Conservation (phyloP, 2,329 filamentous ascomycete species). For the Penicillium corylophilum region DNA sequence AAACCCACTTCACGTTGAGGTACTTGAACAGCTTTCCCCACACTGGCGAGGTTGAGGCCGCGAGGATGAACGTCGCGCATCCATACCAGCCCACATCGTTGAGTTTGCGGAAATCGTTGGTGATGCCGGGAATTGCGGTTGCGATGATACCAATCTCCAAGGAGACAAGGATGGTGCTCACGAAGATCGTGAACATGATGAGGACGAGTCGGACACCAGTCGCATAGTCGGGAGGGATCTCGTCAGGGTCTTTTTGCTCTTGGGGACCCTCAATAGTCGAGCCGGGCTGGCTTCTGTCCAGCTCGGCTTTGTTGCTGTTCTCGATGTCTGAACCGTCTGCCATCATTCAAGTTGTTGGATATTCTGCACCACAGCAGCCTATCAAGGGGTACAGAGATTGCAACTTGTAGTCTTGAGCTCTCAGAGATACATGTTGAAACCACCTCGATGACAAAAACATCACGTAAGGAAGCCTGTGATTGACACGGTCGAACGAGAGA, state of each 20-base stretch:
- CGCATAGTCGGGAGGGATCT: constrained; percentile 2
- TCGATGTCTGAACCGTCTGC: constrained; percentile 3
- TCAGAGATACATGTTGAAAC: no score
- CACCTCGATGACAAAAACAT: constrained; percentile 1
- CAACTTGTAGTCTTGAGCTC: no score
- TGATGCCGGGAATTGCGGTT: constrained; percentile 5
- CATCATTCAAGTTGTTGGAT: constrained; percentile 5
- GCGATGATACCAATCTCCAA: constrained; percentile 5
- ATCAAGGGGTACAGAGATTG: no score
- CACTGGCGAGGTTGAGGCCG: constrained; percentile 9
- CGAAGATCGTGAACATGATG: constrained; percentile 5
- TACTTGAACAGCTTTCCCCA: constrained; percentile 20
- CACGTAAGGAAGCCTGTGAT: constrained; percentile 3
- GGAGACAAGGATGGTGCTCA: constrained; percentile 1
- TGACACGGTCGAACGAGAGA: constrained; percentile 4
- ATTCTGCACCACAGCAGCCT: not conserved
- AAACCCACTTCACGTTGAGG: constrained; percentile 10
- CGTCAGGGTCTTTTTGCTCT: not conserved
- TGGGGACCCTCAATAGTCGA: not conserved
- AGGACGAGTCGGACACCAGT: constrained; percentile 2
- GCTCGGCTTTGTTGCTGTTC: constrained; percentile 3
- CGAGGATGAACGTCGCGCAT: constrained; percentile 13
- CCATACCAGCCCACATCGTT: constrained; percentile 11
- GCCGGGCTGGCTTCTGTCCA: constrained; percentile 2
- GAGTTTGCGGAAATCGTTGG: not conserved